Base-by-base conservation (phyloP, 768 basidiomycete genomes). In the Auriculariales sp. region DNA sequence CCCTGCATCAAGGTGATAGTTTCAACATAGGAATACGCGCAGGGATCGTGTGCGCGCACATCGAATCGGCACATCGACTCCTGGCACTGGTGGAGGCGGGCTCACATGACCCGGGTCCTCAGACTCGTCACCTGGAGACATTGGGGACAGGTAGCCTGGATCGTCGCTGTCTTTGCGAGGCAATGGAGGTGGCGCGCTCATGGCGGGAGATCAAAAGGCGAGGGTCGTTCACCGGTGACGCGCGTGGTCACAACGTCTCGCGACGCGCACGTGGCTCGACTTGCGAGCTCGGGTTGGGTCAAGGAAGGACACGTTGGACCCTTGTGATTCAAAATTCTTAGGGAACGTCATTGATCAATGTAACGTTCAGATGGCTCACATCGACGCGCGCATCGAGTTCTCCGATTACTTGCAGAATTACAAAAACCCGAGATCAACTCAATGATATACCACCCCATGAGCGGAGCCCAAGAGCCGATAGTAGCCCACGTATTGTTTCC, bases 61-160 rank as follows among this genome's bases (percentile, higher is more conserved):
- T 88, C 85, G 68, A 83, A 89, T 86, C 85, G 39, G 39, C 14
- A 19, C 39, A 25, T 44, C 39, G 6, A 44, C 15, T 7, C 39
- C 39, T 4, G 39, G 39, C 22, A 25, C 22, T 25, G 39, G 39
- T 7, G 39, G 39, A 10, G 17, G 22, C 2, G 39, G 39, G 22
- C 39, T 44, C 19, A 11, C 12, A 25, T 44, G 27, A 12, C 39
- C 39, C 15, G 39, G 39, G 39, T 44, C 39, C 19, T 44, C 39
- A 11, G 39, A 44, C 9, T 12, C 6, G 9, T 36, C 35, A 6
- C n/a, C 10, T 15, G n/a, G 35, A 15, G 39, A 44, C 6, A 25
- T 44, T 4, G 39, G 39, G 22, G 39, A 44, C 14, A 25, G 22
- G 22, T 44, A 44, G 15, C 39, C 39, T 5, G 19, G 14, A 15